These are phyloP conservation scores for Talaromyces islandicus DNA, from an alignment of 2,329 filamentous ascomycete species.

Conservation along the genomic window DNA sequence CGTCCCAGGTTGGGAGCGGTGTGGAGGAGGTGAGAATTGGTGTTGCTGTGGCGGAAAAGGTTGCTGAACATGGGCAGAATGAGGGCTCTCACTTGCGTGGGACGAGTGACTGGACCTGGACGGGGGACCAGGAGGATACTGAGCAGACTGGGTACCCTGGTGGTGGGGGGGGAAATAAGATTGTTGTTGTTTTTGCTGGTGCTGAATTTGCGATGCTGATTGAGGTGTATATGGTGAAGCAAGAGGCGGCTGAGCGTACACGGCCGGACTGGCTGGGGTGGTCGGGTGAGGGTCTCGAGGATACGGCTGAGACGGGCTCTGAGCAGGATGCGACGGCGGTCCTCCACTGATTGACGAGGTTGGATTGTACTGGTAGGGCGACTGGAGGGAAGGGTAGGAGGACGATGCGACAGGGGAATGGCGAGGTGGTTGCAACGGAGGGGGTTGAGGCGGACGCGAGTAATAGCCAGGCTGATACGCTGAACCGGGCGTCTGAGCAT, in stretches of 20 bases:
- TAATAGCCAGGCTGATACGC: constrained; percentile 23
- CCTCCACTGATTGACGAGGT: constrained; percentile 25
- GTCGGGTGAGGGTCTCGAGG: constrained; percentile 31
- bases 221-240: constrained; percentile 37
- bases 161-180: constrained; percentile 34
- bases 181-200: constrained; percentile 22
- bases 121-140: constrained; percentile 32
- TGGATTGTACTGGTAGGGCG: constrained; percentile 36
- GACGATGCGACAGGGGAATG: constrained; percentile 39
- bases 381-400: constrained; percentile 32
- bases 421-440: constrained; percentile 39
- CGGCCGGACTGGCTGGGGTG: constrained; percentile 15
- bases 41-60: constrained; percentile 30
- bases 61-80: constrained; percentile 23
- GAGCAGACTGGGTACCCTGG: constrained; percentile 33
- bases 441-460: constrained; percentile 33
- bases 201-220: constrained; percentile 24
- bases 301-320: constrained; percentile 27
- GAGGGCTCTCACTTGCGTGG: constrained; percentile 30
- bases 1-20: constrained; percentile 43
- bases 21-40: constrained; percentile 27
- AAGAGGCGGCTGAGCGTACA: constrained; percentile 25
- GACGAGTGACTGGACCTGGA: constrained; percentile 28
- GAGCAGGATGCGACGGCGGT: constrained; percentile 24
- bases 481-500: constrained; percentile 15